Evolutionary conservation across 2,329 filamentous ascomycete genomes (phyloP).

Genomic region (Alternaria metachromatica): DNA sequence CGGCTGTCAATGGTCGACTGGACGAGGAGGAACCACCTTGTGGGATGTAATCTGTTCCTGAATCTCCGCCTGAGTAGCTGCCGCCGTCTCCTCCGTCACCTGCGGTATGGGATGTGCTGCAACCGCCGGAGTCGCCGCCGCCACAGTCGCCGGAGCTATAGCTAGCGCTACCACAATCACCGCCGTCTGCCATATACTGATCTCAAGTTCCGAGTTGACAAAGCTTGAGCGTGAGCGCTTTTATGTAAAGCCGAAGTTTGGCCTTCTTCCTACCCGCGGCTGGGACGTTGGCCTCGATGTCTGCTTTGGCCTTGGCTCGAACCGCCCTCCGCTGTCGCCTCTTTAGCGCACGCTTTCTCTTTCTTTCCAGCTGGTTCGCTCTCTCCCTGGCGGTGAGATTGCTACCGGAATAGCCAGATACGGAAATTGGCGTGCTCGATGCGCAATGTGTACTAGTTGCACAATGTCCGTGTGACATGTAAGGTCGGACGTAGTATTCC

Average conservation of each 20-base stretch:
- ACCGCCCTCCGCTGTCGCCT: not conserved
- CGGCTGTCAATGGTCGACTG: not conserved
- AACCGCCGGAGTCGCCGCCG: not conserved
- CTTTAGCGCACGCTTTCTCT: not conserved
- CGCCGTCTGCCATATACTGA: not conserved
- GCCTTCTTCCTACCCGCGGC: not conserved
- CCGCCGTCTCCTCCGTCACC: not conserved
- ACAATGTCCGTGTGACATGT: not conserved
- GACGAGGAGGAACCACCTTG: not conserved
- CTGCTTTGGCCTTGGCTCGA: not conserved
- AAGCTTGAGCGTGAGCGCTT: not conserved
- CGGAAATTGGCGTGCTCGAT: not conserved
- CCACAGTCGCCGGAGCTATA: not conserved
- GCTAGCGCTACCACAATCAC: not conserved
- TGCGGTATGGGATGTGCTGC: not conserved
- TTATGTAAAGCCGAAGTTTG: not conserved
- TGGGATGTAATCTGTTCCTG: not conserved
- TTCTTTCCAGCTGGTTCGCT: too few relatives aligned
- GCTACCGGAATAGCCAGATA: not conserved
- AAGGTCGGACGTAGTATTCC: not conserved
- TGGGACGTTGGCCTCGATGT: not conserved
- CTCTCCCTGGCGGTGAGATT: not conserved
- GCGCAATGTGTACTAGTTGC: not conserved
- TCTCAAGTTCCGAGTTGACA: not conserved
- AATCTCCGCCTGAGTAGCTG: not conserved